phyloP scores from a whole-genome alignment of 23 red algal species.

The Chondrus crispus region DNA sequence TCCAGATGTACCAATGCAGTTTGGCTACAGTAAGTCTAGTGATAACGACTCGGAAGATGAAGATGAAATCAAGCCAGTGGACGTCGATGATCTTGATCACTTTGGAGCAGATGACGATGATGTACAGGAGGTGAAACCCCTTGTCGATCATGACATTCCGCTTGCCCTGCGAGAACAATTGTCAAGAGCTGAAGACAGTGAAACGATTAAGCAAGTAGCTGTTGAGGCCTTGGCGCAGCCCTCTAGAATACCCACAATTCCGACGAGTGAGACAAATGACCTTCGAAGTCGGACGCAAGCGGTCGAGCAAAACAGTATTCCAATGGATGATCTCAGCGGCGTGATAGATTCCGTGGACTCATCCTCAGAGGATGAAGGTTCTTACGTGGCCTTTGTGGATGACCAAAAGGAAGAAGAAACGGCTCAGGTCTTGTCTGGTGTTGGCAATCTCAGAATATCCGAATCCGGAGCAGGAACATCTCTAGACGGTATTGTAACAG shows the following conservation, averaged over 20 bases:
- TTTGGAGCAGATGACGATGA: slow-evolving; percentile 69
- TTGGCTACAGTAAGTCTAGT: slow-evolving; percentile 20
- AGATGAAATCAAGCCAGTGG: slow-evolving; percentile 56
- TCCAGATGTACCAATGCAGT: neutral
- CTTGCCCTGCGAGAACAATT: slow-evolving; percentile 22
- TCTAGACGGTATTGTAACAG: slow-evolving; percentile 47
- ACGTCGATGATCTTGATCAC: slow-evolving; percentile 52
- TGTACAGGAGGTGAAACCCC: slow-evolving; percentile 23
- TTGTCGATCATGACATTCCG: slow-evolving; percentile 61
- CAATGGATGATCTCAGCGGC: neutral
- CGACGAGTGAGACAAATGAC: neutral
- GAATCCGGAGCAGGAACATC: neutral
- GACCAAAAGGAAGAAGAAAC: slow-evolving; percentile 9
- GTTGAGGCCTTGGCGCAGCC: neutral
- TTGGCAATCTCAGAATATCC: neutral
- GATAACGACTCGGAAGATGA: slow-evolving; percentile 32
- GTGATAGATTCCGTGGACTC: slow-evolving; percentile 46
- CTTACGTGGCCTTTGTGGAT: slow-evolving; percentile 55
- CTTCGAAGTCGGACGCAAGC: too few species aligned
- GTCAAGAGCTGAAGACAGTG: slow-evolving; percentile 10
- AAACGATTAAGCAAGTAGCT: neutral
- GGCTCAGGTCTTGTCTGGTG: neutral
- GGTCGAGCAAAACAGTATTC: too few species aligned
- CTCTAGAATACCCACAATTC: neutral
- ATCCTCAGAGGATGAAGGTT: slow-evolving; percentile 41